Evolutionary conservation across 768 basidiomycete species (phyloP).

Genomic region (Boletales sp.): DNA sequence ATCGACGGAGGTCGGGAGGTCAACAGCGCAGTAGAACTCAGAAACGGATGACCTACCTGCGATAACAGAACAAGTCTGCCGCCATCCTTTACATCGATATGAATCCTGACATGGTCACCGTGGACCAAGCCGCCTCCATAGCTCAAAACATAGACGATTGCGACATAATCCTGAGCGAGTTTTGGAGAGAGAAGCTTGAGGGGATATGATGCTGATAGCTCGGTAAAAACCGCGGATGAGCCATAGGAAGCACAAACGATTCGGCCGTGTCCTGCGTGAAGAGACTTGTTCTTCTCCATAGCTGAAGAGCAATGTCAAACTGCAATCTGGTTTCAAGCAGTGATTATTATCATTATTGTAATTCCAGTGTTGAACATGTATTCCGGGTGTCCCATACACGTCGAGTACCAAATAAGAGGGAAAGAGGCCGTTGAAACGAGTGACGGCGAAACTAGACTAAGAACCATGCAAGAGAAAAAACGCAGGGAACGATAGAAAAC

Average conservation of each 20-base stretch:
- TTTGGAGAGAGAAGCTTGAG: slow-evolving; percentile 83
- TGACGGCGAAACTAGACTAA: slow-evolving; percentile 24
- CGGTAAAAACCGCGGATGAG: slow-evolving; percentile 58
- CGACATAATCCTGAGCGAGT: slow-evolving; percentile 46
- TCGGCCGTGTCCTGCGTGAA: slow-evolving; percentile 48
- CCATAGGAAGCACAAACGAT: slow-evolving; percentile 55
- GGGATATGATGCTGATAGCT: slow-evolving; percentile 79
- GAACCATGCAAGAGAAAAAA: slow-evolving; percentile 21
- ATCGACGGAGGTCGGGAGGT: not conserved
- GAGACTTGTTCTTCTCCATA: slow-evolving; percentile 3
- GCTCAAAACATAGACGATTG: slow-evolving; percentile 72
- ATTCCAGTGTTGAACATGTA: slow-evolving; percentile 29
- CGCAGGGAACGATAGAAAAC: slow-evolving; percentile 28
- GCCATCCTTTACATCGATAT: slow-evolving; percentile 54
- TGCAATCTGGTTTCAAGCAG: not conserved
- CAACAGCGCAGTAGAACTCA: not conserved
- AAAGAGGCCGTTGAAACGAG: slow-evolving; percentile 15
- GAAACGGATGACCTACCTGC: slow-evolving; percentile 54
- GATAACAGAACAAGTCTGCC: slow-evolving; percentile 73
- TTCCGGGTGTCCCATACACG: slow-evolving; percentile 37
- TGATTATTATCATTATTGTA: slow-evolving; percentile 22
- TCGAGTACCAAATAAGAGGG: slow-evolving; percentile 20
- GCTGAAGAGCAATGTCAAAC: not conserved
- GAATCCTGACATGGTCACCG: slow-evolving; percentile 69
- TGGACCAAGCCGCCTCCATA: slow-evolving; percentile 93